Conservation (phyloP, 2,329 filamentous ascomycete genomes). For the Pestalotiopsis fici region DNA sequence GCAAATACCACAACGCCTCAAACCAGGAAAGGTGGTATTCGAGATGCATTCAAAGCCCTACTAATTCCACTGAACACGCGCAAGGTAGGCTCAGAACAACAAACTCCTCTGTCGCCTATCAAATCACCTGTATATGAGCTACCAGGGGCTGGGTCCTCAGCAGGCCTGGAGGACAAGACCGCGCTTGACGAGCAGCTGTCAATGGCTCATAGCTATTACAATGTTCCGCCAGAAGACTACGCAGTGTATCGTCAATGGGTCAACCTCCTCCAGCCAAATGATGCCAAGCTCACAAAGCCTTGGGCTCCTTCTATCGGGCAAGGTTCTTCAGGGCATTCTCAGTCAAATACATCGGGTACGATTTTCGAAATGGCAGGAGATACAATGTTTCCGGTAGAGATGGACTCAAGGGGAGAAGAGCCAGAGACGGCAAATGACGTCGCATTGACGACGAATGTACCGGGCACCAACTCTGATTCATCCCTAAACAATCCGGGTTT, state of each 20-base stretch:
- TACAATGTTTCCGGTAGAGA: background rate
- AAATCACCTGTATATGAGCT: background rate
- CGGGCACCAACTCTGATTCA: too few relatives aligned
- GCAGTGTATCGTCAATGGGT: constrained; percentile 10
- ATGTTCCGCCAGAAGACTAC: constrained; percentile 9
- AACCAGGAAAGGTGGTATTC: background rate
- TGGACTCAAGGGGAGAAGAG: too few relatives aligned
- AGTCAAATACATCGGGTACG: background rate
- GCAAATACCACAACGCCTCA: background rate
- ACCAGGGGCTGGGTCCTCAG: background rate
- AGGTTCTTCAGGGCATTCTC: background rate
- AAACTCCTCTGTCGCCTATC: constrained; percentile 5
- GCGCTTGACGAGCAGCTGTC: background rate
- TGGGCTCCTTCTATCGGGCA: background rate
- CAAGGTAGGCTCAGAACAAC: background rate
- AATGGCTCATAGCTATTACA: constrained; percentile 6
- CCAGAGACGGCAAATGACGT: too few relatives aligned
- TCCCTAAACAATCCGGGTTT: too few relatives aligned
- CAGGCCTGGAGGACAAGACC: background rate
- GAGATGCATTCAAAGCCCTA: background rate
- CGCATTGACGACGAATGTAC: too few relatives aligned
- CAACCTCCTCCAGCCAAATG: constrained; percentile 2
- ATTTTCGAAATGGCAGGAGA: background rate
- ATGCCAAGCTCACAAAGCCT: background rate
- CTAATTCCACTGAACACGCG: background rate